Base-by-base conservation (phyloP, 371 early-diverging fungal species). In the Circinella umbellata region DNA sequence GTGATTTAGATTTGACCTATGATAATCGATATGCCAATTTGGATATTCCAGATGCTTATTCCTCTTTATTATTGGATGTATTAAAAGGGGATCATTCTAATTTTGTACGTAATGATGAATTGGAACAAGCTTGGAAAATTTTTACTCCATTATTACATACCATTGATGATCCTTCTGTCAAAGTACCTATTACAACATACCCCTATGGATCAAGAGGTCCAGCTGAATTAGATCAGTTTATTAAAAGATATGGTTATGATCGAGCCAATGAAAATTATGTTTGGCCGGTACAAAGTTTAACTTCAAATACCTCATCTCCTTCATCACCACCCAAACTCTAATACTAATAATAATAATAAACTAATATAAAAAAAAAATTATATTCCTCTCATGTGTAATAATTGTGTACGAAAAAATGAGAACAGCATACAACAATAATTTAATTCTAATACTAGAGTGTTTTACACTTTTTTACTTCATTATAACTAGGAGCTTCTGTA, bases 31-130 rank as follows among this genome's bases (percentile, higher is more conserved):
- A 93, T 84, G 82, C 83, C 20, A 91, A 94, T 64, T 69, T 89
- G 57, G 85, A 87, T 69, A 98, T 98, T 70, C 98, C 98, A 13
- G 98, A 98, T 73, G 98, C 98, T 5, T 98, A 98, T 79, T 97
- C 96, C 70, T 89, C 95, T 10, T 85, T 98, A 60, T 91, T 98
- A 63, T 80, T 98, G 51, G 98, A 98, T 71, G 91, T 91, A 1
- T 76, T 98, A 38, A 87, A 90, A 42, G 94, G 92, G 15, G 98
- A 98, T 73, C 95, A 96, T 78, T 91, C 94, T 69, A 97, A 98
- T 87, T 97, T 98, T 89, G 97, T 98, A 53, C 91, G 98, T 48
- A 90, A 92, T 73, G 98, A 98, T 76, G 98, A 98, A 80, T 81
- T 98, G 39, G 95, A 96, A 61, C 96, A 92, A 39, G 96, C 98